Evolutionary conservation across 2,329 filamentous ascomycete genomes (phyloP), one percentile per base, ranked within the genome.

Genomic region (Colletotrichum plurivorum): DNA sequence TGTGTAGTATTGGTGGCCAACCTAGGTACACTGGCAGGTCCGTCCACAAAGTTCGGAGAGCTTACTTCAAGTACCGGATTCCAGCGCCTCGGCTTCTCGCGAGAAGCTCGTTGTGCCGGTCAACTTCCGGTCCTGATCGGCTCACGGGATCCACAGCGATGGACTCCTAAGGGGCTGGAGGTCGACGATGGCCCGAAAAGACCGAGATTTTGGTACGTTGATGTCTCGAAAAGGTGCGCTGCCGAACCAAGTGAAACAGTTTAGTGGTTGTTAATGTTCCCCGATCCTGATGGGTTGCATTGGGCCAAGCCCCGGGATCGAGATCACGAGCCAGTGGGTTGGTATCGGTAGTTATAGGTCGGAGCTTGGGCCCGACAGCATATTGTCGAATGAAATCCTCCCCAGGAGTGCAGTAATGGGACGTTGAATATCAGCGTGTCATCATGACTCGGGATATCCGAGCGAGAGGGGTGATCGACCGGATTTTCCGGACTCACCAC

Each of bases 121-220:
- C 43, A 62, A 43, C 43, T 56, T 63, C 57, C 63, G 57, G 6
- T 6, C 1, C 12, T 2, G 5, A 2, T 6, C 8, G 41, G 4
- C 15, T 10, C 46, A 9, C 13, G 39, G 31, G 5, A 15, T 7
- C 2, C 20, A 22, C 25, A 25, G n/a, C 6, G 13, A 22, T 41
- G 3, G 16, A 12, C 6, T 36, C 27, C 15, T 9, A 15, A 45
- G 27, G 56, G 16, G 20, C 18, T 22, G 6, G 4, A 20, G 39
- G 9, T 27, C 7, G 63, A 41, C 16, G 46, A 67, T 67, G 39
- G 22, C n/a, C 64, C 64, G 64, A 67, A 20, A 53, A n/a, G 7
- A 46, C 64, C 52, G 59, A 63, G 52, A 57, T 62, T 67, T 67
- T 59, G 64, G 58, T 27, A 13, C 36, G 53, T 67, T 63, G 39